These are phyloP conservation scores for Chrysanthemum lavandulifolium DNA, from an alignment of 129 eudicot species.

Conservation along the genomic window DNA sequence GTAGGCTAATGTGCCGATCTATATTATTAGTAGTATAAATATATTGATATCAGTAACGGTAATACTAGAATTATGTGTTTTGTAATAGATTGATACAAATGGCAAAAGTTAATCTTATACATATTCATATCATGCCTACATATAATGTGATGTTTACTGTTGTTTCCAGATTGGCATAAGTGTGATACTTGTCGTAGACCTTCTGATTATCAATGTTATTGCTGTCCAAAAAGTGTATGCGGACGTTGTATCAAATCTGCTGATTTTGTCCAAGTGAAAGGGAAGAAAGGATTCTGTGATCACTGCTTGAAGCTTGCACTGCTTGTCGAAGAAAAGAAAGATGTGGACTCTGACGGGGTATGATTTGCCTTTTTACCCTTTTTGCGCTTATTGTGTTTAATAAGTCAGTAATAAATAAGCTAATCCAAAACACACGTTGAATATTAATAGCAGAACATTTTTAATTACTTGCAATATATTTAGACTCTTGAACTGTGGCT, in stretches of 20 bases:
- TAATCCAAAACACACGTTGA: neutral
- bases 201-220: slow-evolving; percentile 47
- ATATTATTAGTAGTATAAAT: slow-evolving; percentile 13
- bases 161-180: slow-evolving; percentile 29
- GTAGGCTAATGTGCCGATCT: neutral
- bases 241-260: slow-evolving; percentile 40
- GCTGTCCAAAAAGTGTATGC: slow-evolving; percentile 72
- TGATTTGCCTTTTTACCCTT: neutral
- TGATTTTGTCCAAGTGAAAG: slow-evolving; percentile 56
- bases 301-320: slow-evolving; percentile 65
- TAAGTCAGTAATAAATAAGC: no score
- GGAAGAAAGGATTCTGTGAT: slow-evolving; percentile 66
- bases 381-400: neutral
- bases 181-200: slow-evolving; percentile 40
- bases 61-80: no score
- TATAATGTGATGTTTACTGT: neutral
- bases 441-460: neutral
- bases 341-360: slow-evolving; percentile 89
- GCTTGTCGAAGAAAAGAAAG: slow-evolving; percentile 63
- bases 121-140: no score
- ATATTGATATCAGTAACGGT: neutral
- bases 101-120: no score
- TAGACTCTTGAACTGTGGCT: slow-evolving; percentile 15
- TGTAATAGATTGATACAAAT: no score
- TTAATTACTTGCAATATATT: neutral